phyloP scores from a whole-genome alignment of 371 early-diverging fungal genomes.

The Batkoa obscura region DNA sequence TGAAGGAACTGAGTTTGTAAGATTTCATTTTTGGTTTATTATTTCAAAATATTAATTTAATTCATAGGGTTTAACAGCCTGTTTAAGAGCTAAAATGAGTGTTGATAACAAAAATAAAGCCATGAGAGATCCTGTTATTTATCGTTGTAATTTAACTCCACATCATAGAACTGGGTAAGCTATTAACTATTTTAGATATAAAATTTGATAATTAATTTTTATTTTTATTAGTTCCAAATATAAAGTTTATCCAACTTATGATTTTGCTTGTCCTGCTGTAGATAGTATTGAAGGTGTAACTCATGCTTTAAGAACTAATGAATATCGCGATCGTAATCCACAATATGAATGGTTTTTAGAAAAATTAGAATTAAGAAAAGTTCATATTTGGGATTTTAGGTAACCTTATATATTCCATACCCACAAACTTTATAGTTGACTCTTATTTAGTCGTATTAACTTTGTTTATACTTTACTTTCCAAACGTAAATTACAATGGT shows the following conservation, averaged over 20 bases:
- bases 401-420: conserved; percentile 7
- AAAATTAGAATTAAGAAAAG: conserved; percentile 67
- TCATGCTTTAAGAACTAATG: conserved; percentile 95
- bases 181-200: background rate
- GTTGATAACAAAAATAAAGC: conserved; percentile 89
- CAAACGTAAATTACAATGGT: conserved; percentile 98
- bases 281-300: conserved; percentile 98
- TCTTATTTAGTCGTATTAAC: conserved; percentile 62
- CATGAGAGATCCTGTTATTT: conserved; percentile 98
- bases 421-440: background rate
- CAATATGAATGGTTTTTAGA: conserved; percentile 98
- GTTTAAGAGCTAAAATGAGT: conserved; percentile 97
- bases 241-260: conserved; percentile 99
- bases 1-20: conserved; percentile 57
- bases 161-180: conserved; percentile 78
- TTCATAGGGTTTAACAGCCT: conserved; percentile 54
- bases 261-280: conserved; percentile 98
- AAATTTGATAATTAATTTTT: no score
- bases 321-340: conserved; percentile 98
- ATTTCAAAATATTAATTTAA: conserved; percentile 1
- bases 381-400: conserved; percentile 83
- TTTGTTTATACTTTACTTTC: conserved; percentile 98
- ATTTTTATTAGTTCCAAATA: conserved; percentile 38
- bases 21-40: conserved; percentile 8
- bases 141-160: conserved; percentile 83